Conservation (phyloP, 306 rosid species). For the Dalbergia oliveri region DNA sequence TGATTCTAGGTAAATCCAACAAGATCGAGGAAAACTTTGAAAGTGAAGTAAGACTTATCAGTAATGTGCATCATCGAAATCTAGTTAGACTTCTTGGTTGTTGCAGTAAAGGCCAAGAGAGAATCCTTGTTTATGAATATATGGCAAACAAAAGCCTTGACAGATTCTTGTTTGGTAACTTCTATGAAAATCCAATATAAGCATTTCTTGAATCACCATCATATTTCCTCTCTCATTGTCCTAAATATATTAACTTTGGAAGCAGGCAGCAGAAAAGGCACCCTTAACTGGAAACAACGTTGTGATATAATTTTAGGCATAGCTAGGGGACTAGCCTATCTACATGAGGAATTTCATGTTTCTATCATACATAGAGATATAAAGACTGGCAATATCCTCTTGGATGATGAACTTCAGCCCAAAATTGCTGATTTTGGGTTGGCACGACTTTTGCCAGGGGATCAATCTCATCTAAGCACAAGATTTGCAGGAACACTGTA, state of each 20-base stretch:
- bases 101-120: conserved; percentile 63
- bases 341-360: conserved; percentile 74
- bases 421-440: conserved; percentile 79
- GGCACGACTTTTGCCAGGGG: conserved; percentile 68
- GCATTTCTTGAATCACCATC: not conserved
- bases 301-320: conserved; percentile 64
- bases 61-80: conserved; percentile 78
- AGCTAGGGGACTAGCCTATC: conserved; percentile 71
- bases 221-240: not conserved
- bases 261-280: conserved; percentile 59
- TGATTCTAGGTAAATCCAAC: conserved; percentile 56
- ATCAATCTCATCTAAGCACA: conserved; percentile 72
- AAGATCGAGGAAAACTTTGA: conserved; percentile 63
- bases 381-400: conserved; percentile 70
- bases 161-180: conserved; percentile 71
- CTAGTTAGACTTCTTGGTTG: conserved; percentile 79
- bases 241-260: not conserved
- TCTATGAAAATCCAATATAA: not conserved
- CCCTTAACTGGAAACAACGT: conserved; percentile 69
- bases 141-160: conserved; percentile 75
- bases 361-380: conserved; percentile 81
- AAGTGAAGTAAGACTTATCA: conserved; percentile 73
- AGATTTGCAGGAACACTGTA: conserved; percentile 82
- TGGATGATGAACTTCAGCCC: conserved; percentile 65
- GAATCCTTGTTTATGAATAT: conserved; percentile 72